These are phyloP conservation scores for Echinosophora koreensis DNA, from an alignment of 306 rosid genomes.

Conservation along the genomic window DNA sequence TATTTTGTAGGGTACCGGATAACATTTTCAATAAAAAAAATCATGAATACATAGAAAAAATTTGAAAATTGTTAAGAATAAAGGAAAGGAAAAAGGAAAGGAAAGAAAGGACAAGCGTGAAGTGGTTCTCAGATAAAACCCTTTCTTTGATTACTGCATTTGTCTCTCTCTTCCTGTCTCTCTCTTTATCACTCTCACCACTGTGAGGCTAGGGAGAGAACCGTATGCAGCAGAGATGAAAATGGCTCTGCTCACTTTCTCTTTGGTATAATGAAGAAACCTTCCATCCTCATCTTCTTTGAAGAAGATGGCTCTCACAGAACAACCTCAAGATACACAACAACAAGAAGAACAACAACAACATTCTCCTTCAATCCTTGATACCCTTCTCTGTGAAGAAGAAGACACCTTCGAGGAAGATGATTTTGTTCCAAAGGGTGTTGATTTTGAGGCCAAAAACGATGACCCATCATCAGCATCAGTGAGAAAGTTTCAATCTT, in stretches of 20 bases:
- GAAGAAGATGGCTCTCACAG: slow-evolving; percentile 72
- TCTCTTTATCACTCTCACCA: slow-evolving; percentile 16
- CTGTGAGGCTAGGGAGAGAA: slow-evolving; percentile 45
- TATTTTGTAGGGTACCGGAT: too few relatives aligned
- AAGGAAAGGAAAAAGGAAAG: background rate
- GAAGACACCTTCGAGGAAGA: slow-evolving; percentile 60
- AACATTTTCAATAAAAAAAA: too few relatives aligned
- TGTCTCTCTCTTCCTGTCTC: slow-evolving; percentile 46
- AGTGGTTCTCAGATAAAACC: slow-evolving; percentile 64
- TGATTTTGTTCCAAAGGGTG: slow-evolving; percentile 46
- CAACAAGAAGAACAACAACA: background rate
- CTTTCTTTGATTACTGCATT: slow-evolving; percentile 53
- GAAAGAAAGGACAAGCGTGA: slow-evolving; percentile 65
- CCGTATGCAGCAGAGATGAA: slow-evolving; percentile 46
- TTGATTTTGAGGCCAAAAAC: slow-evolving; percentile 44
- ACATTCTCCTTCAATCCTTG: slow-evolving; percentile 59
- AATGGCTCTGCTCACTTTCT: slow-evolving; percentile 51
- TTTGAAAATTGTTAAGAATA: background rate
- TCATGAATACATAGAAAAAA: too few relatives aligned
- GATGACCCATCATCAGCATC: slow-evolving; percentile 31
- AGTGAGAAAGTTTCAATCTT: slow-evolving; percentile 51
- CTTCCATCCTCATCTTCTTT: slow-evolving; percentile 56
- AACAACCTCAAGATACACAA: slow-evolving; percentile 45
- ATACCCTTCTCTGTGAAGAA: slow-evolving; percentile 76
- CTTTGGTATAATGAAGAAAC: slow-evolving; percentile 47